Evolutionary conservation across 1,284 basidiomycete genomes (phyloP), one percentile per base, ranked within the genome.

Genomic region (Cutaneotrichosporon sp.): DNA sequence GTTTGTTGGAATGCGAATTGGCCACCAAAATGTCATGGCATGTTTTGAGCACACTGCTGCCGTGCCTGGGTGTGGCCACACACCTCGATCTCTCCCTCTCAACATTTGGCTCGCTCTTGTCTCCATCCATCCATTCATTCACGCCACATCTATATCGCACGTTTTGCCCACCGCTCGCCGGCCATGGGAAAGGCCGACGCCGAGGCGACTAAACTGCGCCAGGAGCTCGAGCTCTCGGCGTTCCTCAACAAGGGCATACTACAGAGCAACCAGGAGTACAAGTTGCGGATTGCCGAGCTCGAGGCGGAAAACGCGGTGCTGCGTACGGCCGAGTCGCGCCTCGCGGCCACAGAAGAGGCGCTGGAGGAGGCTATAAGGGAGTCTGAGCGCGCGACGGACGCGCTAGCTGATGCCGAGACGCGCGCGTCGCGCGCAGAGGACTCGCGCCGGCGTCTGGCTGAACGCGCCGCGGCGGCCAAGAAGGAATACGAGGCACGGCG

Each of bases 211-310:
- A 34, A 55, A 20, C 43, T 60, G 8, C 50, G 50, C n/a, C 52
- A 55, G 46, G 70, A 73, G 60, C 64, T 70, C 22, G 64, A 69
- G 49, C 60, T 68, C 17, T 62, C 65, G 15, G 62, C 64, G 2
- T 68, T 70, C 26, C 60, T 73, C 45, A 71, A 71, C 56, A 70
- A 68, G 44, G 70, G 70, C 15, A 62, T 69, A 26, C 55, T 73
- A 8, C 62, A 64, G 45, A 57, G 64, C 14, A 69, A 67, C 48
- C 49, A 56, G 1, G 69, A 73, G 49, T 55, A 64, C 51, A 68
- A 68, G 46, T 34, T 64, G n/a, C 64, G 65, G 10, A 64, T 73
- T 36, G 63, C 46, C 20, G 54, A 55, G 42, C 52, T 73, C 20
- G 65, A 71, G 49, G 49, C 46, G 20, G 65, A 73, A 51, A 73